Evolutionary conservation across 805 yeast genomes (phyloP).

Genomic region (Blastobotrys americana): DNA sequence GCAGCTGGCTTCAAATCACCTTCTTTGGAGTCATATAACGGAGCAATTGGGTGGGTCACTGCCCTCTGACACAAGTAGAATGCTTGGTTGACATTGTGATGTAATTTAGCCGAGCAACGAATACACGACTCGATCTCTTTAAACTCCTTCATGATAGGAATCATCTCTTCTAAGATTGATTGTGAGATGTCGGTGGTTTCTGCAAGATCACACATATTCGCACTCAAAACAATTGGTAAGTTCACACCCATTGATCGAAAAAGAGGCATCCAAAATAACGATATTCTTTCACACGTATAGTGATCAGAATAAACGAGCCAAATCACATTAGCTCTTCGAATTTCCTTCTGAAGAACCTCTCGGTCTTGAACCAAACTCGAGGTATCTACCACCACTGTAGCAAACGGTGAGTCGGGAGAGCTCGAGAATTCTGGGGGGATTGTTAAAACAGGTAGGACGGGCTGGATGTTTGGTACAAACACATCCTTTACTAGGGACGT

Average conservation of each 20-base stretch:
- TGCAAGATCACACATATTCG: constrained; percentile 61
- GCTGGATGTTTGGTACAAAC: constrained; percentile 68
- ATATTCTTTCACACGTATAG: constrained; percentile 86
- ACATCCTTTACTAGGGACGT: constrained; percentile 76
- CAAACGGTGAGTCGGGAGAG: constrained; percentile 51
- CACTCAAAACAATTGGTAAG: constrained; percentile 83
- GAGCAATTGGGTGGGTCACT: constrained; percentile 86
- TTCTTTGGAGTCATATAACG: constrained; percentile 86
- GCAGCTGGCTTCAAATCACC: constrained; percentile 76
- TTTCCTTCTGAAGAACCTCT: constrained; percentile 54
- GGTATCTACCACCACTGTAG: constrained; percentile 77
- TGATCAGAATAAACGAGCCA: constrained; percentile 94
- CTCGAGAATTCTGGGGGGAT: constrained; percentile 67
- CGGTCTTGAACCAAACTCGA: constrained; percentile 51
- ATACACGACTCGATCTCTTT: constrained; percentile 93
- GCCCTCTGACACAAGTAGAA: constrained; percentile 91
- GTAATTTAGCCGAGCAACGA: constrained; percentile 77
- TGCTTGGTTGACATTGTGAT: constrained; percentile 80
- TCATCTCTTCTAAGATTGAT: constrained; percentile 65
- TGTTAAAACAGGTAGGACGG: constrained; percentile 74
- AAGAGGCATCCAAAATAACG: constrained; percentile 91
- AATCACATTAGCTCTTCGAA: constrained; percentile 80
- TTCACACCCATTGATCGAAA: constrained; percentile 91
- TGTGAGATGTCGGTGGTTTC: constrained; percentile 19
- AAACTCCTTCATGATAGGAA: constrained; percentile 79